Evolutionary conservation across 768 basidiomycete species (phyloP), one percentile per base, ranked within the genome.

Genomic region (Cystobasidium tubakii): DNA sequence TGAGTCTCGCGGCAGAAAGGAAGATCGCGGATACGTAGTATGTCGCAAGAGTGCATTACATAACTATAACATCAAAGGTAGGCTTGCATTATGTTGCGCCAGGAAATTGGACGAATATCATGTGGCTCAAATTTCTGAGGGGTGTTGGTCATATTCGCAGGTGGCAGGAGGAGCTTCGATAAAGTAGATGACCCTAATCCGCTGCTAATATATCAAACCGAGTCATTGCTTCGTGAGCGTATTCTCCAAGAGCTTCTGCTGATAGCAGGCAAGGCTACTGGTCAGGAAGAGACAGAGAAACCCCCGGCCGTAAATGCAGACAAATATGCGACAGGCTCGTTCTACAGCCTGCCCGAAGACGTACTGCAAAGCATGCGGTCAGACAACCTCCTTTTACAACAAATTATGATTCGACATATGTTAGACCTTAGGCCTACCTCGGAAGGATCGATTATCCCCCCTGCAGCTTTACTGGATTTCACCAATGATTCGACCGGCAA

Each of bases 231-330:
- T 17, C 23, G 69, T n/a, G 2, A 36, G n/a, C 27, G 69, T 21
- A 43, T 71, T n/a, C 25, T 71, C 2, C 69, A 71, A 44, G 69
- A 71, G 27, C 55, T 71, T 7, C 13, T 31, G 55, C 10, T 57
- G 9, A 34, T 71, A 15, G 69, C 27, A 71, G 36, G 36, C 63
- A 25, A 39, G 39, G 33, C 63, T 9, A 27, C 7, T 13, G 12
- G 31, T 43, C 6, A 60, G 23, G 23, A 23, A 60, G 33, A 6
- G 33, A 21, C 12, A 60, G 57, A 60, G 23, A 6, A 12, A 60
- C 17, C 7, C 4, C 46, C 46, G n/a, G 46, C 46, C n/a, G 46
- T 19, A 50, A 17, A 4, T 21, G 46, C 7, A 17, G 46, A 50
- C 46, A 12, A 6, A 15, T 6, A 4, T 19, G 31, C 4, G 27